Evolutionary conservation across 164 flowering plant genomes (phyloP), one percentile per base, ranked within the genome.

Genomic region (Magnolia changhungtana): DNA sequence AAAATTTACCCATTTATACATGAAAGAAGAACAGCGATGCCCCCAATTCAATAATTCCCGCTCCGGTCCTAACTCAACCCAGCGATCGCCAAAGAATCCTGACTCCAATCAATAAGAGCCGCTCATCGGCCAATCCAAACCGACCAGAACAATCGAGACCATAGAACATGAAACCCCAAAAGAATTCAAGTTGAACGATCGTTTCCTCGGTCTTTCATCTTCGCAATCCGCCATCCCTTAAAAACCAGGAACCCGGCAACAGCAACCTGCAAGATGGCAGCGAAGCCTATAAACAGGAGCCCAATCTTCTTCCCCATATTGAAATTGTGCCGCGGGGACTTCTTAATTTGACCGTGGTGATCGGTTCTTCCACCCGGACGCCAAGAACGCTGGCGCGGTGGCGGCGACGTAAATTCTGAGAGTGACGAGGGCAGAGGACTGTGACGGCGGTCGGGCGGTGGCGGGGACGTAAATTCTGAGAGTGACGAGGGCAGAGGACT

Each of bases 271-370:
- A 83, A 79, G 19, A 77, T 65, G 27, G 19, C 76, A 5, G 75
- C 85, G 59, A 81, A 23, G 7, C 83, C 85, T n/a, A 52, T 67
- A 67, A 83, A 83, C 71, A 79, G 2, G 50, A 83, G 19, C 45
- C 85, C 85, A n/a, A 81, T 45, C 50, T 76, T 78, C 76, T 83
- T 81, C 75, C 80, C 85, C 23, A 55, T 29, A 65, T 76, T 80
- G 45, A 74, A 55, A 27, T 21, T 21, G 27, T 23, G 24, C 14
- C 21, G 50, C 29, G 52, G 55, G 7, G 2, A 8, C 29, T 31
- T 31, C 68, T 10, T 45, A 37, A n/a, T 63, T n/a, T 14, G 58
- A n/a, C n/a, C 29, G 0, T 19, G 10, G 24, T 19, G 29, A 63
- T 37, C 9, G 27, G 18, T n/a, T 45, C 8, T 55, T 4, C 20